Conservation (phyloP, 164 flowering plant genomes). For the Pachysandra terminalis region DNA sequence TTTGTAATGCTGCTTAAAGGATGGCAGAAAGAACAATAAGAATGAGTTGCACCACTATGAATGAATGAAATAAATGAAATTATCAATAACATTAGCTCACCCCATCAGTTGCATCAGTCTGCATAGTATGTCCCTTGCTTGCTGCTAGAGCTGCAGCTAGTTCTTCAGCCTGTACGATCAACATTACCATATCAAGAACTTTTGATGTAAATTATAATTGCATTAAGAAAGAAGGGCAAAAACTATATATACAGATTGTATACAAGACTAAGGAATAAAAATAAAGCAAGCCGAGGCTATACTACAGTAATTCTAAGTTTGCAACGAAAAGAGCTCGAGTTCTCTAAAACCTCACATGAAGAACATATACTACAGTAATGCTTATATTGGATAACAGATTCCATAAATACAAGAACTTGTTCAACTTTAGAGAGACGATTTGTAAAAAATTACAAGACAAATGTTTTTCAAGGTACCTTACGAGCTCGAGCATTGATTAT, state of each 20-base stretch:
- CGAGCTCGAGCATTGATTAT: slow-evolving; percentile 80
- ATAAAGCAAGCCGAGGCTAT: too few relatives aligned
- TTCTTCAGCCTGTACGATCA: slow-evolving; percentile 74
- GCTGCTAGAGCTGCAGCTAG: slow-evolving; percentile 80
- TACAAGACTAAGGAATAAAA: too few relatives aligned
- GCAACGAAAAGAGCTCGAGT: not conserved
- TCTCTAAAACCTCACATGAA: not conserved
- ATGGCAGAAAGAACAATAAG: too few relatives aligned
- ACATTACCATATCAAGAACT: not conserved
- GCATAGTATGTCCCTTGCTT: slow-evolving; percentile 57
- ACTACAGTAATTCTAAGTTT: too few relatives aligned
- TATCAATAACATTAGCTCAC: slow-evolving; percentile 30
- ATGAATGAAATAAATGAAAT: not conserved
- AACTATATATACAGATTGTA: too few relatives aligned
- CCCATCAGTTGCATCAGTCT: slow-evolving; percentile 47
- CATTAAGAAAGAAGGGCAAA: too few relatives aligned
- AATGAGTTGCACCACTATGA: not conserved
- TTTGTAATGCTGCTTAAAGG: not conserved
- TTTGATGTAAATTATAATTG: not conserved
- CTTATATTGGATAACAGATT: not conserved
- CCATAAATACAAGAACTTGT: not conserved
- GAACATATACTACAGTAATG: not conserved
- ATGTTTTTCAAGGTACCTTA: slow-evolving; percentile 41
- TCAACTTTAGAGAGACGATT: not conserved
- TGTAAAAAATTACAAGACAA: not conserved